These are phyloP conservation scores for Cytospora piceae DNA, from an alignment of 2,329 filamentous ascomycete genomes.

Conservation along the genomic window DNA sequence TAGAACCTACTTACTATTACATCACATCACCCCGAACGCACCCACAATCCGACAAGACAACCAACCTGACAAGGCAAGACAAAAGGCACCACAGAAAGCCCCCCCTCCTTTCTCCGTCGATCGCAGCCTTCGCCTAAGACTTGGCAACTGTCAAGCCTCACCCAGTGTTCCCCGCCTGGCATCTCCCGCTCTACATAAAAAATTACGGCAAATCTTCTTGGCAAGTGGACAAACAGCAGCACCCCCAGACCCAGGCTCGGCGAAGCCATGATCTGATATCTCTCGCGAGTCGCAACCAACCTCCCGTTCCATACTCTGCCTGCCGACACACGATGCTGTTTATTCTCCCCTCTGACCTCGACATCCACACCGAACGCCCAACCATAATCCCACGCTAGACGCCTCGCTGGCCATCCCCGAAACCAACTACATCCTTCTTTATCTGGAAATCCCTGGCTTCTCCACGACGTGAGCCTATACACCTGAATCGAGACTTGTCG, in stretches of 20 bases:
- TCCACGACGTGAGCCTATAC: conserved; percentile 5
- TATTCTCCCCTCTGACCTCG: conserved; percentile 31
- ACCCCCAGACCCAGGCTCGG: conserved; percentile 11
- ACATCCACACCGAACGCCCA: conserved; percentile 32
- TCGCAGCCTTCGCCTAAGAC: conserved; percentile 24
- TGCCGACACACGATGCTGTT: conserved; percentile 36
- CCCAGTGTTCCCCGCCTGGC: conserved; percentile 4
- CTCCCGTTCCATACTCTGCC: conserved; percentile 11
- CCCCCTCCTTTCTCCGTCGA: conserved; percentile 10
- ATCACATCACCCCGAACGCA: background rate
- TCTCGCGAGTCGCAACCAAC: conserved; percentile 6
- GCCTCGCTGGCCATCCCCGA: conserved; percentile 3
- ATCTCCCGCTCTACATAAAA: background rate
- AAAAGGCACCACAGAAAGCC: background rate
- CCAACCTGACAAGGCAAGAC: background rate
- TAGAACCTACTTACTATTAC: background rate
- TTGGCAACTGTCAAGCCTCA: conserved; percentile 20
- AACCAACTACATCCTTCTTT: conserved; percentile 6
- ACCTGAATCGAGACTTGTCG: conserved; percentile 3
- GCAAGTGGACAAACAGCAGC: background rate
- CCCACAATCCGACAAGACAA: conserved; percentile 9
- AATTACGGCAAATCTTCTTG: background rate
- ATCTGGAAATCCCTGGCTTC: background rate
- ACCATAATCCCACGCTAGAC: conserved; percentile 38
- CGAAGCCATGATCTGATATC: conserved; percentile 34